phyloP scores from a whole-genome alignment of 352 stramenopile species.

The Phytophthora hibernalis region DNA sequence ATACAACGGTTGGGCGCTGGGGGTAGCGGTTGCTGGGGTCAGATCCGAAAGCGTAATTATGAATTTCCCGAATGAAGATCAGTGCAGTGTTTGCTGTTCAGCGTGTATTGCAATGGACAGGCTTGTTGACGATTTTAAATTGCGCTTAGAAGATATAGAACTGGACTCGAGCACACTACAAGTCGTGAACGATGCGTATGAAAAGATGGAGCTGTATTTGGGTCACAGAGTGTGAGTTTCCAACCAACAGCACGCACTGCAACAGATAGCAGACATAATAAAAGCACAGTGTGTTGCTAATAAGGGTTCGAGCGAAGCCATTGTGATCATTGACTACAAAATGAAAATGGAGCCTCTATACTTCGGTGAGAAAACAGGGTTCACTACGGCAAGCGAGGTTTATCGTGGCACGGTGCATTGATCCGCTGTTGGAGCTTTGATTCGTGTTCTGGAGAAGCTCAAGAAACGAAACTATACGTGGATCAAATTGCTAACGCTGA shows the following conservation, averaged over 20 bases:
- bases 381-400: conserved; percentile 16
- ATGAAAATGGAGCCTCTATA: conserved; percentile 19
- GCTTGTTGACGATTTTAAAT: too few relatives aligned
- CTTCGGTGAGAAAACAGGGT: conserved; percentile 14
- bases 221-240: neutral
- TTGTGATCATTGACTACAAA: conserved; percentile 24
- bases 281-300: neutral
- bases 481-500: conserved; percentile 13
- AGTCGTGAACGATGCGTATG: neutral
- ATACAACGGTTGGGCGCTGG: too few relatives aligned
- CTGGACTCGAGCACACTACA: neutral
- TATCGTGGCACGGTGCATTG: conserved; percentile 11
- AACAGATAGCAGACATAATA: conserved; percentile 5
- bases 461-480: conserved; percentile 16
- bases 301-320: conserved; percentile 5
- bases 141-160: too few relatives aligned
- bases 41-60: too few relatives aligned
- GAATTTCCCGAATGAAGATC: neutral
- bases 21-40: too few relatives aligned
- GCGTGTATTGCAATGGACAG: too few relatives aligned
- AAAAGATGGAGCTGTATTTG: neutral
- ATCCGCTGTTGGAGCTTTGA: conserved; percentile 3
- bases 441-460: conserved; percentile 9
- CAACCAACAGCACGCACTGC: conserved; percentile 12
- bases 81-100: neutral